Evolutionary conservation across 176 grass and related monocot genomes (phyloP).

Genomic region (Dendrocalamus sinicus): DNA sequence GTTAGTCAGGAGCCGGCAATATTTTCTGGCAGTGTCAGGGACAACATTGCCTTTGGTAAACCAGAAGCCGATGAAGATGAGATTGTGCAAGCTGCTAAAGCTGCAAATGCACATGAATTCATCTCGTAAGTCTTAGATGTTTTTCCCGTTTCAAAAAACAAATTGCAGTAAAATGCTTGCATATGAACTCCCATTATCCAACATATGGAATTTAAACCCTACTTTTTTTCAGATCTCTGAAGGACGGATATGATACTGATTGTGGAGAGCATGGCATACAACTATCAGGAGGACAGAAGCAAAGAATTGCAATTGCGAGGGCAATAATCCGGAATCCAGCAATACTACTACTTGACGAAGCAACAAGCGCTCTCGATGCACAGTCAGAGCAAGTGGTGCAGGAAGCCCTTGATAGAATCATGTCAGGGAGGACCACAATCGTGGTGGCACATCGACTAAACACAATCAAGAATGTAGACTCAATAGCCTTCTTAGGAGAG

Average conservation of each 20-base stretch:
- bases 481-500: constrained; percentile 89
- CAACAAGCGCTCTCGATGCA: constrained; percentile 95
- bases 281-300: constrained; percentile 93
- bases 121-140: constrained; percentile 72
- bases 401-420: constrained; percentile 93
- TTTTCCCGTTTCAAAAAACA: neutral
- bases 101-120: constrained; percentile 94
- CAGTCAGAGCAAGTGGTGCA: constrained; percentile 97
- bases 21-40: constrained; percentile 85
- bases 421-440: constrained; percentile 89
- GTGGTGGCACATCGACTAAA: constrained; percentile 95
- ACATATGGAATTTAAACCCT: constrained; percentile 38
- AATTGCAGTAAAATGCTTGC: constrained; percentile 3
- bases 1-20: constrained; percentile 94
- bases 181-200: neutral
- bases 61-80: constrained; percentile 90
- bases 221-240: constrained; percentile 71
- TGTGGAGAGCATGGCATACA: constrained; percentile 88
- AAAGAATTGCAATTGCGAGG: constrained; percentile 94
- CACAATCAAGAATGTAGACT: constrained; percentile 92
- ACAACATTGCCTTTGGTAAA: constrained; percentile 95
- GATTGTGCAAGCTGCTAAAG: constrained; percentile 83
- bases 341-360: constrained; percentile 96
- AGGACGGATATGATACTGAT: constrained; percentile 88
- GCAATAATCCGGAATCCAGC: constrained; percentile 88